A percentile compares a stretch with the other conserved stretches of the same genome.
Evolutionary conservation across 2,329 filamentous ascomycete species (phyloP).

Genomic region (Scedosporium apiospermum): DNA sequence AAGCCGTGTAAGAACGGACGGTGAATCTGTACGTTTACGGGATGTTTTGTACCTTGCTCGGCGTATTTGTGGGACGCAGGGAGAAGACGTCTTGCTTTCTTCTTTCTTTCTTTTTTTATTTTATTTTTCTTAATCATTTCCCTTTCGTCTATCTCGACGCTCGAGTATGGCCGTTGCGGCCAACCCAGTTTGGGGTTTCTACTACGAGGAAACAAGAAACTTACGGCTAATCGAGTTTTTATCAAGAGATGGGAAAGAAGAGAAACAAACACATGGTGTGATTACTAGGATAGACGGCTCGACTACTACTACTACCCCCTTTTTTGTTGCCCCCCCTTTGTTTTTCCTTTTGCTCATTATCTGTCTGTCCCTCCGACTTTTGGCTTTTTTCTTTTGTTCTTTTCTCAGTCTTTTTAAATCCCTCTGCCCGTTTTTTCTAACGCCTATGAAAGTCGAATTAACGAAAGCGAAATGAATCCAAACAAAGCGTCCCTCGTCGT

Average conservation of each 20-base stretch:
- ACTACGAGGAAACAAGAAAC: background rate
- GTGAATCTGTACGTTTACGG: constrained; percentile 5
- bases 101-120: background rate
- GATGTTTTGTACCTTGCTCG: constrained; percentile 3
- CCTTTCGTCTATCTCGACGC: background rate
- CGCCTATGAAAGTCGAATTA: background rate
- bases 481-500: background rate
- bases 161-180: background rate
- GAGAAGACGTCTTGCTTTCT: background rate
- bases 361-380: background rate
- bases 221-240: background rate
- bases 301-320: background rate
- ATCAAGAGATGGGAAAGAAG: background rate
- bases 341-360: background rate
- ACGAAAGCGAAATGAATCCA: background rate
- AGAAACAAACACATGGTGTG: background rate
- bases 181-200: background rate
- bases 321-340: background rate
- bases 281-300: background rate
- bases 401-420: background rate
- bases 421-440: background rate
- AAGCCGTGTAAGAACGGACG: background rate
- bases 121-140: constrained; percentile 1
- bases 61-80: constrained; percentile 6
- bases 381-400: background rate